A percentile compares a stretch with the other conserved stretches of the same genome.
Conservation (phyloP, 2,329 filamentous ascomycete genomes). For the Cladobotryum mycophilum region DNA sequence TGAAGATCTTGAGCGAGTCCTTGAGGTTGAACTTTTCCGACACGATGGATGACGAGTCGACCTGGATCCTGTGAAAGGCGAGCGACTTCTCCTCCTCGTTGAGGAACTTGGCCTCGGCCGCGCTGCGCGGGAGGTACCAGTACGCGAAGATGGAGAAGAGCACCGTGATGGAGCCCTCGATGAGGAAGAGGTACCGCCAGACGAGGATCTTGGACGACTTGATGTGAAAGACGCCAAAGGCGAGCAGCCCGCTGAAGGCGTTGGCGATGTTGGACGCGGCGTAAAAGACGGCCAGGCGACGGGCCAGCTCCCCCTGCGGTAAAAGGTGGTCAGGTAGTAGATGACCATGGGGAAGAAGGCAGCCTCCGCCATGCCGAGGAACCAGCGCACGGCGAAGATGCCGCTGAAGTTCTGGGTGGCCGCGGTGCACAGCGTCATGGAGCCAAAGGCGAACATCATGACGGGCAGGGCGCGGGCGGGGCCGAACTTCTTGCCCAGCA, state of each 20-base stretch:
- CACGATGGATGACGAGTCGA: conserved; percentile 63
- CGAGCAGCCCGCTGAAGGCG: conserved; percentile 42
- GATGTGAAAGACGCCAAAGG: conserved; percentile 45
- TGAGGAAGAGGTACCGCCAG: conserved; percentile 49
- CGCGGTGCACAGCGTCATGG: conserved; percentile 55
- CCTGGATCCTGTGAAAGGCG: conserved; percentile 66
- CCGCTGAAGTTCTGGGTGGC: conserved; percentile 43
- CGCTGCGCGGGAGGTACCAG: conserved; percentile 61
- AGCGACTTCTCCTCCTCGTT: conserved; percentile 59
- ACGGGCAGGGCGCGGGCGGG: conserved; percentile 60
- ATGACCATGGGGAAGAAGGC: conserved; percentile 50
- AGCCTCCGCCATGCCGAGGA: conserved; percentile 49
- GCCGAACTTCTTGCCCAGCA: conserved; percentile 66
- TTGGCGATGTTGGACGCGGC: conserved; percentile 69
- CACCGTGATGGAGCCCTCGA: conserved; percentile 53
- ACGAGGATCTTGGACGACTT: conserved; percentile 26
- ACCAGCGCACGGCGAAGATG: conserved; percentile 43
- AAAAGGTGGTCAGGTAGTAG: conserved; percentile 48
- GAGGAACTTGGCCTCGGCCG: conserved; percentile 59
- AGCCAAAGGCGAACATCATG: conserved; percentile 68
- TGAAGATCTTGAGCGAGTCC: conserved; percentile 48
- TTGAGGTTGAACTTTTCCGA: conserved; percentile 45
- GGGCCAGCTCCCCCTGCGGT: conserved; percentile 39
- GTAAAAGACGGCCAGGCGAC: conserved; percentile 60
- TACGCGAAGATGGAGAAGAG: conserved; percentile 58